These are phyloP conservation scores for Neoboletus brunneissimus DNA, from an alignment of 768 basidiomycete genomes.

Conservation along the genomic window DNA sequence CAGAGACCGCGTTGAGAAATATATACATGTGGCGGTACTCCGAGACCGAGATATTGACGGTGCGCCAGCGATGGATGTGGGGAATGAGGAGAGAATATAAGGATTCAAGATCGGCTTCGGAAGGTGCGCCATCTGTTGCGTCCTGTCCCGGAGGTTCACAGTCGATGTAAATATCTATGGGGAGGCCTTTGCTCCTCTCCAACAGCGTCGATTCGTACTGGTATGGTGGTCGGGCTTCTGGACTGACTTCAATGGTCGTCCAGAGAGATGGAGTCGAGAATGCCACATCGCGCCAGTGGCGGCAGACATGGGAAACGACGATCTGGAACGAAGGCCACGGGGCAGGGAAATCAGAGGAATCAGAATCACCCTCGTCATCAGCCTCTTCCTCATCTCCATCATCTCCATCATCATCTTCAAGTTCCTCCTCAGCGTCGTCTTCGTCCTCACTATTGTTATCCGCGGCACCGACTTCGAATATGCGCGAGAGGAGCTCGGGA, in stretches of 20 bases:
- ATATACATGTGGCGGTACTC: conserved; percentile 46
- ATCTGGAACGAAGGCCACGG: conserved; percentile 43
- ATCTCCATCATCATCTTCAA: neutral
- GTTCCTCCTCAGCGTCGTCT: conserved; percentile 24
- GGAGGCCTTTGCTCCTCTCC: conserved; percentile 51
- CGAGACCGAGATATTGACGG: conserved; percentile 45
- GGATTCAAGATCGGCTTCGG: conserved; percentile 19
- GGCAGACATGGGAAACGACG: conserved; percentile 60
- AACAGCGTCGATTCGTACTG: conserved; percentile 46
- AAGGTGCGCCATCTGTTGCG: conserved; percentile 23
- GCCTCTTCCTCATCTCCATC: neutral
- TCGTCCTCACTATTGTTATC: conserved; percentile 37
- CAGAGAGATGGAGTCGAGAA: conserved; percentile 55
- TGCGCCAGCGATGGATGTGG: conserved; percentile 52
- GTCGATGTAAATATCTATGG: conserved; percentile 53
- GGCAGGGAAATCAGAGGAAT: neutral
- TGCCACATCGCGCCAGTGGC: conserved; percentile 54
- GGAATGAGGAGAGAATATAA: conserved; percentile 45
- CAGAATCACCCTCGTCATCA: conserved; percentile 5
- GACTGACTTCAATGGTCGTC: conserved; percentile 39
- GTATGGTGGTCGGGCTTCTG: conserved; percentile 37
- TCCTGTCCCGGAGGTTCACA: conserved; percentile 34
- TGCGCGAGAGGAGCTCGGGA: conserved; percentile 53
- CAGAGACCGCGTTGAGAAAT: conserved; percentile 42
- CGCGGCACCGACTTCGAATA: conserved; percentile 49